Conservation (phyloP, 768 basidiomycete genomes). For the Boletus coccyginus region DNA sequence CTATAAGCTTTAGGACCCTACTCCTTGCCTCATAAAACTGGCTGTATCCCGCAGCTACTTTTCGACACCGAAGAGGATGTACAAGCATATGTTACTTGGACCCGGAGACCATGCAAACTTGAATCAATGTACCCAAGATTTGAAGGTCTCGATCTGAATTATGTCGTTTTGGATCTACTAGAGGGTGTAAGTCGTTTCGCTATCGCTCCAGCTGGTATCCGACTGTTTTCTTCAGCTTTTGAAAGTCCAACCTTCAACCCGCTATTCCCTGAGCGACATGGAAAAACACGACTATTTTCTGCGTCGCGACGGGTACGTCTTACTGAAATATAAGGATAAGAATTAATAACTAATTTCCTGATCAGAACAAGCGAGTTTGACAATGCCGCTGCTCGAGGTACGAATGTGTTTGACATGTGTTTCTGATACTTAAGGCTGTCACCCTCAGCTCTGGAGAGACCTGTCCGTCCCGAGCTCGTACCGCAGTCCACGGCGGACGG, state of each 20-base stretch:
- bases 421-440: slow-evolving; percentile 8
- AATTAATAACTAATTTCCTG: slow-evolving; percentile 2
- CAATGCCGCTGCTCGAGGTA: slow-evolving; percentile 20
- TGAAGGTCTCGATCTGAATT: slow-evolving; percentile 13
- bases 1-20: not conserved
- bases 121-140: slow-evolving; percentile 25
- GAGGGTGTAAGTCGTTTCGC: slow-evolving; percentile 24
- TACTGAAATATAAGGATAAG: not conserved
- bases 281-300: slow-evolving; percentile 27
- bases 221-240: slow-evolving; percentile 20
- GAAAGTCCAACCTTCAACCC: slow-evolving; percentile 4
- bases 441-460: slow-evolving; percentile 15
- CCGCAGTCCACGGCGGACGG: slow-evolving; percentile 6
- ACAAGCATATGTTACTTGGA: slow-evolving; percentile 22
- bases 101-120: not conserved
- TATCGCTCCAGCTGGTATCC: not conserved
- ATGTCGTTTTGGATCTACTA: slow-evolving; percentile 26
- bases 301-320: slow-evolving; percentile 19
- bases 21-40: not conserved
- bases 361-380: slow-evolving; percentile 25
- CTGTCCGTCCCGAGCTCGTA: slow-evolving; percentile 20
- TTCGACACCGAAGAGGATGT: slow-evolving; percentile 28
- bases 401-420: not conserved
- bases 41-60: slow-evolving; percentile 24
- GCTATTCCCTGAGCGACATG: slow-evolving; percentile 20